Evolutionary conservation across 2,329 filamentous ascomycete genomes (phyloP).

Genomic region (Didymella lethalis): DNA sequence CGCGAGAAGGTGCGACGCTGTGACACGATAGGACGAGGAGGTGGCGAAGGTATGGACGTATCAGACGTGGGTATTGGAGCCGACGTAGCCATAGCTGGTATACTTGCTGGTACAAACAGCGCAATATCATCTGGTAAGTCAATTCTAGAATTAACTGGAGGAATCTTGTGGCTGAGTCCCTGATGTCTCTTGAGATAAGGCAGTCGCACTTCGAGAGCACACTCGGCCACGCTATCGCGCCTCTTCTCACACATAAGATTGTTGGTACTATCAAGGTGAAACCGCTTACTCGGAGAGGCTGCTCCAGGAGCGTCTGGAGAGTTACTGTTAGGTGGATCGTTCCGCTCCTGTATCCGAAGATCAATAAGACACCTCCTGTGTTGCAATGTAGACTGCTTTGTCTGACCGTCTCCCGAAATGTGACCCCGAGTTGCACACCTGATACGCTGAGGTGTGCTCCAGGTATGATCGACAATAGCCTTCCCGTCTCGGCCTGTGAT

Average conservation of each 20-base stretch:
- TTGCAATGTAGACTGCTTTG: not conserved
- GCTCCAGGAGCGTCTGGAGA: not conserved
- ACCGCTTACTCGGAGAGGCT: not conserved
- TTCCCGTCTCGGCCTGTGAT: constrained; percentile 27
- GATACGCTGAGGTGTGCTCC: constrained; percentile 24
- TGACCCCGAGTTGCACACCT: not conserved
- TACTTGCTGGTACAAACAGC: not conserved
- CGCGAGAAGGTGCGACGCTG: constrained; percentile 14
- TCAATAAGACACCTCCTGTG: too few species aligned
- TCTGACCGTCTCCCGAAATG: too few species aligned
- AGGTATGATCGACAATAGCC: constrained; percentile 33
- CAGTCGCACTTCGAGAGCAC: not conserved
- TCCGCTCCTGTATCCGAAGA: not conserved
- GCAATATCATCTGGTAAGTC: constrained; percentile 13
- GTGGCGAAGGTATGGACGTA: not conserved
- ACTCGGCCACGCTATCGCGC: constrained; percentile 1
- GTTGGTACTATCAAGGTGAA: not conserved
- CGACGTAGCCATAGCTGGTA: not conserved
- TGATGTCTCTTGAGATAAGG: constrained; percentile 18
- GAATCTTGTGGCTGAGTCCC: not conserved
- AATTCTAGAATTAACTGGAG: not conserved
- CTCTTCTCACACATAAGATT: not conserved
- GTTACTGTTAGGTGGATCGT: not conserved
- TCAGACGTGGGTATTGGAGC: too few species aligned
- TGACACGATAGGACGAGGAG: not conserved